phyloP scores from a whole-genome alignment of 176 grass and related monocot genomes.

The Avena sativa region DNA sequence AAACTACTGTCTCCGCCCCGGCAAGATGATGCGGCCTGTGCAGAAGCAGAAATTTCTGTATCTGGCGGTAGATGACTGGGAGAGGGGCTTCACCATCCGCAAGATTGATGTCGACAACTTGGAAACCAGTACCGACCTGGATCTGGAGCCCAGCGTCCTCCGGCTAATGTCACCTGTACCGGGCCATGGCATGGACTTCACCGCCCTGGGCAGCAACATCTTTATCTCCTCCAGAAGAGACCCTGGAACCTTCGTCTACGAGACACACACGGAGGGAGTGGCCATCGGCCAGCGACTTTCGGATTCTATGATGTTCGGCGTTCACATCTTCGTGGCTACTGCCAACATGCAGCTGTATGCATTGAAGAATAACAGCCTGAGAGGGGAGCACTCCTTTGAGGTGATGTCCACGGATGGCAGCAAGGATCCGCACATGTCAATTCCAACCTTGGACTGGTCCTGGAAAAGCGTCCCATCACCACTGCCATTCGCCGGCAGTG shows the following conservation, averaged over 20 bases:
- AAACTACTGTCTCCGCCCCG: neutral
- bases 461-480: slow-evolving; percentile 3
- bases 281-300: neutral
- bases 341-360: neutral
- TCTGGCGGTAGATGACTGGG: neutral
- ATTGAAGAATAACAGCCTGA: neutral
- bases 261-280: neutral
- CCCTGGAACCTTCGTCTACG: neutral
- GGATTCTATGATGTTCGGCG: neutral
- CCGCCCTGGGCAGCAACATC: neutral
- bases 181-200: neutral
- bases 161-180: neutral
- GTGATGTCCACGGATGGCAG: neutral
- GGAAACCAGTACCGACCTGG: slow-evolving; percentile 1
- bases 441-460: neutral
- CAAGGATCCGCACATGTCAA: neutral
- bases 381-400: neutral
- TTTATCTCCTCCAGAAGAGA: neutral
- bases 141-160: neutral
- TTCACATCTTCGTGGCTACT: neutral
- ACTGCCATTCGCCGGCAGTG: neutral
- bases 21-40: neutral
- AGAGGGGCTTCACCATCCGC: neutral
- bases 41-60: neutral
- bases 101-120: neutral